A percentile compares a stretch with the other conserved stretches of the same genome.
Conservation (phyloP, 768 basidiomycete genomes). For the Amanita exitialis region DNA sequence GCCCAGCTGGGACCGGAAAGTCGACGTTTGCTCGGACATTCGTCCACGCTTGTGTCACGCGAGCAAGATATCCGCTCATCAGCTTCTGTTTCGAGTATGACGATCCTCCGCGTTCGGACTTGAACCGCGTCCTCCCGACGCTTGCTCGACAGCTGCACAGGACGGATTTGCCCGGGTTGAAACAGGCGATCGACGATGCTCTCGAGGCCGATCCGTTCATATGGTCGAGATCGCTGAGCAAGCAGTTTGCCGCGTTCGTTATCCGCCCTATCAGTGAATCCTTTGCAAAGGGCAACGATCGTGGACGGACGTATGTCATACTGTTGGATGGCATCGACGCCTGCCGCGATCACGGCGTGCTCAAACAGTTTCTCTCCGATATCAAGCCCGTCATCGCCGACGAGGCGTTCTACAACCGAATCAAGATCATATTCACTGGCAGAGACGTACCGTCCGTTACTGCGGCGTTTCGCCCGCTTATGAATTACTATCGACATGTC, state of each 20-base stretch:
- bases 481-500: not conserved
- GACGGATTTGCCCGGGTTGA: not conserved
- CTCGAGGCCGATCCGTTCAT: not conserved
- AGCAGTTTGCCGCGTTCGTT: not conserved
- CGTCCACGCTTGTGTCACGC: not conserved
- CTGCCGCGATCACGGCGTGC: not conserved
- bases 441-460: not conserved
- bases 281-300: not conserved
- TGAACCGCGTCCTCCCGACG: not conserved
- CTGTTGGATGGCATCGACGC: constrained; percentile 2
- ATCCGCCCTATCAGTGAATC: not conserved
- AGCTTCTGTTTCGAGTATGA: not conserved
- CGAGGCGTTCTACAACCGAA: not conserved
- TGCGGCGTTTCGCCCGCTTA: not conserved
- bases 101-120: not conserved
- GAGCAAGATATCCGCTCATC: not conserved
- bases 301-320: not conserved
- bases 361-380: constrained; percentile 3
- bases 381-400: not conserved
- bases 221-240: not conserved
- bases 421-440: constrained; percentile 1
- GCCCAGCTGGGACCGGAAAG: not conserved
- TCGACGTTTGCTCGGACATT: not conserved
- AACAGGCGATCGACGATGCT: not conserved
- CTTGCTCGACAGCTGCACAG: not conserved